A percentile compares a stretch with the other conserved stretches of the same genome.
phyloP scores from a whole-genome alignment of 1,284 basidiomycete genomes.

The Fistulina hepatica region DNA sequence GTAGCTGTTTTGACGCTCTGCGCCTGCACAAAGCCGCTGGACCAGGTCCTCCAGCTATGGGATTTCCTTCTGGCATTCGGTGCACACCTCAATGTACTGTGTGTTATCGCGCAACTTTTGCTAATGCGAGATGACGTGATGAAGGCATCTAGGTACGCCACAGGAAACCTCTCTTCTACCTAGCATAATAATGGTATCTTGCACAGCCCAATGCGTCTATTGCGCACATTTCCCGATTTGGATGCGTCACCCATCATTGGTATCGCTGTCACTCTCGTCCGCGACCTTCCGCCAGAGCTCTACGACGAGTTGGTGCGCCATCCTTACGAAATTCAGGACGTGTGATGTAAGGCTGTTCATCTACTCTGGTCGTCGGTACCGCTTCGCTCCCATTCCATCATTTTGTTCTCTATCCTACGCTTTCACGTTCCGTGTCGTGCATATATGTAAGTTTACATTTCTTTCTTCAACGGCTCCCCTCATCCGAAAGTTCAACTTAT shows the following conservation, averaged over 20 bases:
- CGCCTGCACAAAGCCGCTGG: conserved; percentile 91
- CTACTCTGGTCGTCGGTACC: conserved; percentile 6
- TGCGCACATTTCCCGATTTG: conserved; percentile 90
- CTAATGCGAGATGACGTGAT: conserved; percentile 87
- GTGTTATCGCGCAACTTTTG: conserved; percentile 89
- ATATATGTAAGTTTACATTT: too few relatives aligned
- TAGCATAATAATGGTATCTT: conserved; percentile 4
- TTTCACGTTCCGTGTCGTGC: conserved; percentile 4
- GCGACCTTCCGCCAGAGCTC: conserved; percentile 80
- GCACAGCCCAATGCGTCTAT: conserved; percentile 82
- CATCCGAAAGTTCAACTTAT: too few relatives aligned
- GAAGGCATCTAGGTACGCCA: conserved; percentile 63
- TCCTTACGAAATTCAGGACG: conserved; percentile 59
- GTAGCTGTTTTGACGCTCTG: conserved; percentile 88
- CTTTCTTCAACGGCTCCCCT: too few relatives aligned
- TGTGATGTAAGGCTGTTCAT: neutral
- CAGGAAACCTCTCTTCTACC: conserved; percentile 1
- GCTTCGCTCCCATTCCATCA: neutral
- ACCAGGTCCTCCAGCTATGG: conserved; percentile 91
- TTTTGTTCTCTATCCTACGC: neutral
- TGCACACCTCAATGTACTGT: conserved; percentile 90
- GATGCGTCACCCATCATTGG: conserved; percentile 83
- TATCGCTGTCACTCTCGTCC: conserved; percentile 86
- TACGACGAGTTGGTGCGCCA: conserved; percentile 87
- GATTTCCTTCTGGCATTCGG: conserved; percentile 96